Base-by-base conservation (phyloP, 2,329 filamentous ascomycete genomes). In the Fusarium goolgardi region DNA sequence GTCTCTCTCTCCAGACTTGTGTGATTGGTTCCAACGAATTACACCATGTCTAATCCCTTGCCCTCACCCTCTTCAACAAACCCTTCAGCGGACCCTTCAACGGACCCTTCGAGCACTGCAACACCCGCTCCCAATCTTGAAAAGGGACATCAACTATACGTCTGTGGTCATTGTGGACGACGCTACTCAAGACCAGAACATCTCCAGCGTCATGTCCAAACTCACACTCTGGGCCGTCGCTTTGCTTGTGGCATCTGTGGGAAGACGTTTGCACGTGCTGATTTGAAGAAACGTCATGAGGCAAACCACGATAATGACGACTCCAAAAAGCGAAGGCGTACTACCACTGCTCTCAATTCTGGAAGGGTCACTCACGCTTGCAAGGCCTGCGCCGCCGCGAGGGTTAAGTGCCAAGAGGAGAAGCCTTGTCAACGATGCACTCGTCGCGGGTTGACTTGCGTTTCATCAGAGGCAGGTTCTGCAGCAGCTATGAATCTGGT, bases 141-240 rank as follows among this genome's bases (percentile, higher is more conserved):
- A 60, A 64, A 65, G 13, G 71, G 71, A 16, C 74, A 69, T 52
- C 81, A 80, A 37, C 65, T 82, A 21, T 83, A 86, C 67, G 83
- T 84, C 53, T 86, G 84, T 60, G 82, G 82, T 51, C 82, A 85
- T 65, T 86, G 84, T 68, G 80, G 83, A 50, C 79, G 80, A 63
- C 79, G 83, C 20, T 86, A 86, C 68, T 84, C 83, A 37, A 81
- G 84, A 15, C 84, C 84, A 5, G 84, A 86, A 71, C 84, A 86
- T 69, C 81, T 86, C 13, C 83, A 85, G 55, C 77, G 83, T 27
- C 83, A 85, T 69, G 82, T 84, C 37, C 81, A 83, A 66, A 83
- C 82, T 5, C 83, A 85, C 66, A 84, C 82, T 4, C 77, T 84
- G 9, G 83, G 83, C 7, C 82, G 84, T 50, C 80, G 83, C 31